These are phyloP conservation scores for Daldinia childiae DNA, from an alignment of 495 filamentous ascomycete genomes.

Conservation along the genomic window DNA sequence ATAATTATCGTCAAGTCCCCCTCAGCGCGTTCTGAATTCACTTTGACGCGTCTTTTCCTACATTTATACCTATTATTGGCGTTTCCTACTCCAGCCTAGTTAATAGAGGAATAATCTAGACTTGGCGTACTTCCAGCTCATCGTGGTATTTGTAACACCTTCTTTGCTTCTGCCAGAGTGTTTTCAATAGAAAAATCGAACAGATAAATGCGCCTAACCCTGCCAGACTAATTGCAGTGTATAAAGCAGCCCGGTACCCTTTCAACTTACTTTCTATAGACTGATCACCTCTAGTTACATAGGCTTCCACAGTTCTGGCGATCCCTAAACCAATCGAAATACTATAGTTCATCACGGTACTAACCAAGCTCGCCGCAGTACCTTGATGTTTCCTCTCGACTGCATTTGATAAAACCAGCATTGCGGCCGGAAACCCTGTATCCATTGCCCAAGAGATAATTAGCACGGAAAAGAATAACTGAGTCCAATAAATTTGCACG, in stretches of 20 bases:
- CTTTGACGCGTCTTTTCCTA: no score
- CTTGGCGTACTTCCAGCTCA: neutral
- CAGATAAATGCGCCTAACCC: conserved; percentile 56
- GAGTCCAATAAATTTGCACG: conserved; percentile 65
- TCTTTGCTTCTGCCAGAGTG: conserved; percentile 3
- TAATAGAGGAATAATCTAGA: neutral
- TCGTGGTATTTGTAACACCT: neutral
- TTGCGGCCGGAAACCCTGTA: conserved; percentile 67
- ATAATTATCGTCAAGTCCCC: no score
- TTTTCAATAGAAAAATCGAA: conserved; percentile 23
- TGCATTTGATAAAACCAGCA: conserved; percentile 63
- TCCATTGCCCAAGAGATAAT: conserved; percentile 69
- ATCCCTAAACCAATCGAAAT: conserved; percentile 73
- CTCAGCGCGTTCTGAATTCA: no score
- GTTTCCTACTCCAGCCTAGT: no score
- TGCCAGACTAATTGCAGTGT: conserved; percentile 63
- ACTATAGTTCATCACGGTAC: conserved; percentile 71
- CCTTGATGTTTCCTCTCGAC: conserved; percentile 65
- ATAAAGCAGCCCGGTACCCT: conserved; percentile 67
- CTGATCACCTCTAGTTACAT: conserved; percentile 58
- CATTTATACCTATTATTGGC: no score
- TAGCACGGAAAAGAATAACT: conserved; percentile 62
- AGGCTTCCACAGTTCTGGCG: conserved; percentile 68
- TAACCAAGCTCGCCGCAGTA: conserved; percentile 69
- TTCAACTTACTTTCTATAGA: conserved; percentile 44